phyloP scores from a whole-genome alignment of 805 yeast genomes.

The Saccharomycopsis javanensis region DNA sequence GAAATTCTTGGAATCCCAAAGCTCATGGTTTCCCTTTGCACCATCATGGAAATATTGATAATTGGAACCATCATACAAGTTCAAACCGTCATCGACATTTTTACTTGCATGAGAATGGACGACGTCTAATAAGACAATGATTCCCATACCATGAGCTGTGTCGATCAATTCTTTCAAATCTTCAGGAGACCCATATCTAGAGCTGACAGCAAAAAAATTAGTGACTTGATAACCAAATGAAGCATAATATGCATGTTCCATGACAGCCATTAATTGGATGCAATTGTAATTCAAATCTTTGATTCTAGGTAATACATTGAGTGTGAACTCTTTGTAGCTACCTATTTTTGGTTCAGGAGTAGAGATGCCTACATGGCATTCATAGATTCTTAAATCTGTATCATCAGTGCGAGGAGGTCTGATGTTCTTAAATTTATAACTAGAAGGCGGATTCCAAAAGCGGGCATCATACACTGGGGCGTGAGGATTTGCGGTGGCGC shows the following conservation, averaged over 20 bases:
- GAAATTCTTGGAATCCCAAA: conserved; percentile 95
- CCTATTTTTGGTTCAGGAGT: conserved; percentile 83
- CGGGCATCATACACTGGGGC: conserved; percentile 47
- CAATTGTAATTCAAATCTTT: conserved; percentile 82
- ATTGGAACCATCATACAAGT: conserved; percentile 90
- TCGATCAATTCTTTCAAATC: conserved; percentile 86
- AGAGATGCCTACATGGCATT: conserved; percentile 93
- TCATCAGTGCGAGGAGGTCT: conserved; percentile 45
- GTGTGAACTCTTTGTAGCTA: conserved; percentile 74
- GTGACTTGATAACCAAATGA: conserved; percentile 97
- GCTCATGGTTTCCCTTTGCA: conserved; percentile 75
- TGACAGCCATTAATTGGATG: conserved; percentile 92
- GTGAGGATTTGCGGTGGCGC: conserved; percentile 65
- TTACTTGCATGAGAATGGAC: conserved; percentile 96
- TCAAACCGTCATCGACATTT: conserved; percentile 88
- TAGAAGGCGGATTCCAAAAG: conserved; percentile 75
- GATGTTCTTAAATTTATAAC: conserved; percentile 50
- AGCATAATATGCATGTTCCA: conserved; percentile 98
- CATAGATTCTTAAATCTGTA: conserved; percentile 65
- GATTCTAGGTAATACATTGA: conserved; percentile 73
- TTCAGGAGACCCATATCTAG: conserved; percentile 92
- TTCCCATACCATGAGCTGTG: conserved; percentile 82
- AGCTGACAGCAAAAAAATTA: conserved; percentile 79
- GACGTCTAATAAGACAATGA: conserved; percentile 78
- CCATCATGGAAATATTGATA: conserved; percentile 88